phyloP scores from a whole-genome alignment of 805 yeast species.

The Starmerella ratchasimensis region DNA sequence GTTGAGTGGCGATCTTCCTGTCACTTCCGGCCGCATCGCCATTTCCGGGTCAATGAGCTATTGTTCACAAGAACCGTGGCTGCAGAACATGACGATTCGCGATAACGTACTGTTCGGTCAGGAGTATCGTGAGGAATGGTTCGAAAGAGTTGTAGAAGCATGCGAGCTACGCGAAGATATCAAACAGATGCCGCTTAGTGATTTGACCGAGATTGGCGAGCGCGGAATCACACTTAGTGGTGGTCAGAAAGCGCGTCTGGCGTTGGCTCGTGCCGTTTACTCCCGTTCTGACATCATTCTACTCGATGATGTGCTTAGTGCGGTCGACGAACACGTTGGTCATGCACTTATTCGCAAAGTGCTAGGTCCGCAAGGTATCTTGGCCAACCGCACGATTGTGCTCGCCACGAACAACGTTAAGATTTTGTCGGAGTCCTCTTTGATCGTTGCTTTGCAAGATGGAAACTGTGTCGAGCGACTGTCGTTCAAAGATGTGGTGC shows the following conservation, averaged over 20 bases:
- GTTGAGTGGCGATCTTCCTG: constrained; percentile 67
- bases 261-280: constrained; percentile 65
- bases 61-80: constrained; percentile 86
- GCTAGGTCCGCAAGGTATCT: constrained; percentile 63
- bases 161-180: constrained; percentile 57
- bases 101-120: constrained; percentile 63
- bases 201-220: constrained; percentile 67
- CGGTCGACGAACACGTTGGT: constrained; percentile 76
- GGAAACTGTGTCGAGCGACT: constrained; percentile 25
- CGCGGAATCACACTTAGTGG: constrained; percentile 73
- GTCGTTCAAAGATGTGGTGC: background rate
- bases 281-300: constrained; percentile 51
- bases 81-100: constrained; percentile 77
- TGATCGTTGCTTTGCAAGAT: constrained; percentile 51
- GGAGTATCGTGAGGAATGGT: constrained; percentile 36
- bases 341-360: constrained; percentile 59
- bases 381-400: constrained; percentile 56
- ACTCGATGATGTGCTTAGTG: constrained; percentile 69
- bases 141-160: constrained; percentile 40
- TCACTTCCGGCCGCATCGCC: constrained; percentile 54
- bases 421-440: constrained; percentile 63
- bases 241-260: constrained; percentile 72
- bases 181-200: constrained; percentile 54
- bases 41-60: constrained; percentile 71
- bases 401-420: constrained; percentile 80